Percentiles rank a stretch among this genome's conserved stretches.
These are phyloP conservation scores for Pisolithus tinctorius DNA, from an alignment of 768 basidiomycete genomes.

Conservation along the genomic window DNA sequence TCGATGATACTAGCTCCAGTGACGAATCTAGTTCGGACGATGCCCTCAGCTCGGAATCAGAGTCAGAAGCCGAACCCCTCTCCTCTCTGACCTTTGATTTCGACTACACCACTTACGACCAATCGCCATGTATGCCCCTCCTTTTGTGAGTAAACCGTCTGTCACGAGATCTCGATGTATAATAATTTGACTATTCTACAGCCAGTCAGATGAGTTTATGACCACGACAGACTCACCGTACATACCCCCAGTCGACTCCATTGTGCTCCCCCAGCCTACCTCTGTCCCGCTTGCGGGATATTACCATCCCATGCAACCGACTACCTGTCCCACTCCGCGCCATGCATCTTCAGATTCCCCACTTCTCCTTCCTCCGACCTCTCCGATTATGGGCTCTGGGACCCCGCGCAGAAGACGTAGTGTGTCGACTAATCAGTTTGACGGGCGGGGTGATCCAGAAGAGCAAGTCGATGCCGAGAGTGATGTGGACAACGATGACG, in stretches of 20 bases:
- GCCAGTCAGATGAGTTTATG: conserved; percentile 10
- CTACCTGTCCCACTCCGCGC: neutral
- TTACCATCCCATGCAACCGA: neutral
- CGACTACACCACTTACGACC: conserved; percentile 5
- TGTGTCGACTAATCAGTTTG: conserved; percentile 1
- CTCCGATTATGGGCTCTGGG: conserved; percentile 4
- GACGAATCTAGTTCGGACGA: conserved; percentile 18
- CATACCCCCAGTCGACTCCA: conserved; percentile 6
- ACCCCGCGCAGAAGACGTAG: conserved; percentile 11
- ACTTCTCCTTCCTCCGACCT: neutral
- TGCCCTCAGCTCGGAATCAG: conserved; percentile 23
- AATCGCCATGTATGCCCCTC: conserved; percentile 10
- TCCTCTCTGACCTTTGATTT: conserved; percentile 13
- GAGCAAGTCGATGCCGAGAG: conserved; percentile 31
- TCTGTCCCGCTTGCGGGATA: neutral
- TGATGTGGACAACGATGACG: conserved; percentile 35
- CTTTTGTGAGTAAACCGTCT: conserved; percentile 17
- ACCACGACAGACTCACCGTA: conserved; percentile 5
- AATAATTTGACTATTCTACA: conserved; percentile 12
- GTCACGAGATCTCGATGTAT: neutral
- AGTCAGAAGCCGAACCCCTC: conserved; percentile 20
- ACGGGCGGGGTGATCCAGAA: conserved; percentile 9
- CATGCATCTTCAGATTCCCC: neutral
- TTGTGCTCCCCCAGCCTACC: conserved; percentile 2
- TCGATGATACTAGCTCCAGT: conserved; percentile 1